Conservation (phyloP, 2,329 filamentous ascomycete genomes). For the Chalaropsis thielavioides region DNA sequence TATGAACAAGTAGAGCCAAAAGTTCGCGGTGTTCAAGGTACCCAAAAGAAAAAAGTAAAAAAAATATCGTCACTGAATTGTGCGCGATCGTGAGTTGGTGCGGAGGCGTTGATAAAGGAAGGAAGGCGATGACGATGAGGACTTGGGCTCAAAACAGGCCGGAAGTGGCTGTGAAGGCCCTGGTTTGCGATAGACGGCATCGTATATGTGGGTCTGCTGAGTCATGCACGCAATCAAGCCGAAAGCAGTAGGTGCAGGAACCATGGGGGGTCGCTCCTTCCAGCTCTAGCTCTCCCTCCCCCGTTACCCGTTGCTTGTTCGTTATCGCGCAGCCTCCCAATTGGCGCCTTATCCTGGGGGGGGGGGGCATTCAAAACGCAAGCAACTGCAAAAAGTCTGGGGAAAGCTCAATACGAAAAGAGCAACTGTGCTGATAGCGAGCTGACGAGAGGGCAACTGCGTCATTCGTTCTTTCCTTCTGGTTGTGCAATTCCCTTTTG, state of each 20-base stretch:
- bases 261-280: no score
- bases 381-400: neutral
- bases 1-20: neutral
- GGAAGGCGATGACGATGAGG: conserved; percentile 7
- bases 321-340: neutral
- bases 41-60: neutral
- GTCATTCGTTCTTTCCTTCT: neutral
- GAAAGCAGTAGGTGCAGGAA: neutral
- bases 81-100: neutral
- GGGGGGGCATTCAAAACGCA: neutral
- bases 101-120: neutral
- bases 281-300: no score
- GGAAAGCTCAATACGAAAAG: neutral
- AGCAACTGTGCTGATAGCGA: neutral
- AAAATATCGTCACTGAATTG: neutral
- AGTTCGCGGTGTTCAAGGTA: neutral
- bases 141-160: neutral
- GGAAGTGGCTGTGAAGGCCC: neutral
- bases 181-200: neutral
- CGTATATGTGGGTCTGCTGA: neutral
- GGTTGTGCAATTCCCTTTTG: neutral
- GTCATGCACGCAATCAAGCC: neutral
- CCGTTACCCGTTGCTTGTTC: no score
- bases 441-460: neutral
- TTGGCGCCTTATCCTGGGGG: neutral